Evolutionary conservation across 2,329 filamentous ascomycete species (phyloP).

Genomic region (Neophaeococcomyces mojaviensis): DNA sequence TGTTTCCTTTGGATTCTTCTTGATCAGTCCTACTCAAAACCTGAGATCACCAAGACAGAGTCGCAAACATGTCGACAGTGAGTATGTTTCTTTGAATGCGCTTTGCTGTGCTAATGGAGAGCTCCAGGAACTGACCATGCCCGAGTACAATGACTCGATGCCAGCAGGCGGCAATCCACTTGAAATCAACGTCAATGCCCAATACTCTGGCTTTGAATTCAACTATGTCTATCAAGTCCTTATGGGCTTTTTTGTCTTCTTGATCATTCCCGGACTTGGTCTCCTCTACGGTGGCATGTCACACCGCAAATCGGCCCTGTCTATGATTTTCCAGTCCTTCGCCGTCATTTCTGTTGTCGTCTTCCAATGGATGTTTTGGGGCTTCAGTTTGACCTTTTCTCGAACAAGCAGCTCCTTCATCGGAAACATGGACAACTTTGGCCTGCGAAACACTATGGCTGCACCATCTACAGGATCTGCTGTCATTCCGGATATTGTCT

Average conservation of each 20-base stretch:
- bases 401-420: slow-evolving; percentile 55
- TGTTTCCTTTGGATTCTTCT: neutral
- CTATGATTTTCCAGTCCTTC: slow-evolving; percentile 56
- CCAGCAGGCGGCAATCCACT: slow-evolving; percentile 50
- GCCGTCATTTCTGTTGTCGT: slow-evolving; percentile 45
- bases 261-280: slow-evolving; percentile 61
- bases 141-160: slow-evolving; percentile 29
- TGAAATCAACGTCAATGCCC: slow-evolving; percentile 49
- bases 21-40: neutral
- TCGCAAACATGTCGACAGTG: slow-evolving; percentile 3
- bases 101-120: too few species aligned
- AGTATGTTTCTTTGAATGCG: too few species aligned
- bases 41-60: neutral
- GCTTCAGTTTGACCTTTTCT: slow-evolving; percentile 57
- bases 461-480: slow-evolving; percentile 53
- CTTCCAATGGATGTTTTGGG: slow-evolving; percentile 57
- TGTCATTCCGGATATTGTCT: slow-evolving; percentile 57
- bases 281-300: slow-evolving; percentile 58
- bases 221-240: slow-evolving; percentile 55
- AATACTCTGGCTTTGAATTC: slow-evolving; percentile 53
- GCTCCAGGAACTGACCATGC: slow-evolving; percentile 18
- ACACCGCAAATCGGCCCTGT: slow-evolving; percentile 54
- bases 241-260: slow-evolving; percentile 55
- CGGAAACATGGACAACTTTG: slow-evolving; percentile 55
- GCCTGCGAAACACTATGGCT: slow-evolving; percentile 48